A percentile compares a stretch with the other conserved stretches of the same genome.
These are phyloP conservation scores for Vanderwaltozyma yarrowii DNA, from an alignment of 805 yeast genomes.

Conservation along the genomic window DNA sequence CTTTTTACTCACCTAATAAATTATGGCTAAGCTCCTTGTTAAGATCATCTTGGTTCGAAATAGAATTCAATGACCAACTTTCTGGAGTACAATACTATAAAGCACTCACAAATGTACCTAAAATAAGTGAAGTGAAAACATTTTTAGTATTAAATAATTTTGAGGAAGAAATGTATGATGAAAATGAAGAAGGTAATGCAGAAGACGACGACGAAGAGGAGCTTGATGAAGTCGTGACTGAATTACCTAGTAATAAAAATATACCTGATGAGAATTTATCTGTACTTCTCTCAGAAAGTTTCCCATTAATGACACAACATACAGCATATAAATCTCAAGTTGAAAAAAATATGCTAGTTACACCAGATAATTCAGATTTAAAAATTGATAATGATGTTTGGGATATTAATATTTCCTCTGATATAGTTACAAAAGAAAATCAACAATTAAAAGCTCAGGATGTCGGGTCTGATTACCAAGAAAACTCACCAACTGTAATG, in stretches of 20 bases:
- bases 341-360: conserved; percentile 6
- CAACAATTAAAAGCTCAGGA: background rate
- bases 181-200: conserved; percentile 1
- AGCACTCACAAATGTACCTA: conserved; percentile 9
- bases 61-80: conserved; percentile 3
- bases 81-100: background rate
- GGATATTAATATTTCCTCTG: conserved; percentile 7
- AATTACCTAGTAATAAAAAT: background rate
- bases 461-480: background rate
- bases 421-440: conserved; percentile 3
- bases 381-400: conserved; percentile 9
- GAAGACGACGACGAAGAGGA: background rate
- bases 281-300: conserved; percentile 1
- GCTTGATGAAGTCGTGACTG: background rate
- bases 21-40: background rate
- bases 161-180: conserved; percentile 5
- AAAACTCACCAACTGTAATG: conserved; percentile 1
- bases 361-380: conserved; percentile 12
- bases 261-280: background rate
- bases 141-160: conserved; percentile 18
- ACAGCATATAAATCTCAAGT: background rate
- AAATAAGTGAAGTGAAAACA: conserved; percentile 26
- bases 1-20: background rate
- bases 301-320: conserved; percentile 2
- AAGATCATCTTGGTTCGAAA: conserved; percentile 5